Conservation (phyloP, 768 basidiomycete genomes). For the Brasilioporus rufonigricans region DNA sequence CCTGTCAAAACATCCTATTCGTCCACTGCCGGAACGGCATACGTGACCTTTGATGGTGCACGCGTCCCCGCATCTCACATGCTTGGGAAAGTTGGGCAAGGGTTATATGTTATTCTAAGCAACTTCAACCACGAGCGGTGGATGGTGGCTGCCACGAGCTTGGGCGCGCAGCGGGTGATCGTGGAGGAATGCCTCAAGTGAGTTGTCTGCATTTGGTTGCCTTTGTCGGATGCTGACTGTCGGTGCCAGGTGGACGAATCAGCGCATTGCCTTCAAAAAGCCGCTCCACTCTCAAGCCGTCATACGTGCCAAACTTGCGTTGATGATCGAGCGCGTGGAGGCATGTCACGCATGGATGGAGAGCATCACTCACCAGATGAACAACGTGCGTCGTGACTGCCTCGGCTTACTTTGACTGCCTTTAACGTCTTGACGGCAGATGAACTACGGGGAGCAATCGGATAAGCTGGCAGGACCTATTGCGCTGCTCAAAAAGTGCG, state of each 20-base stretch:
- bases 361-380: constrained; percentile 89
- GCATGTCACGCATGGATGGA: constrained; percentile 88
- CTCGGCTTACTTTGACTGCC: not conserved
- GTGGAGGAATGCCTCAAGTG: constrained; percentile 92
- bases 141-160: constrained; percentile 75
- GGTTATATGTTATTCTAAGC: constrained; percentile 77
- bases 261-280: constrained; percentile 89
- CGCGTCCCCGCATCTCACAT: constrained; percentile 85
- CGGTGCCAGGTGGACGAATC: constrained; percentile 74
- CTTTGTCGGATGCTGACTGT: constrained; percentile 5
- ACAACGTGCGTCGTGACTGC: constrained; percentile 50
- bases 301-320: constrained; percentile 81
- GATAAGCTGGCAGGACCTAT: constrained; percentile 86
- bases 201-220: not conserved
- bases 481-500: constrained; percentile 84
- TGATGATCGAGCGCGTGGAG: constrained; percentile 90
- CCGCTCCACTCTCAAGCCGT: constrained; percentile 80
- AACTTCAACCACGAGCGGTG: constrained; percentile 92
- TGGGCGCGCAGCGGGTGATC: constrained; percentile 72
- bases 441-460: constrained; percentile 83
- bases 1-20: constrained; percentile 94
- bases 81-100: constrained; percentile 82
- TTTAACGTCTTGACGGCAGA: constrained; percentile 42
- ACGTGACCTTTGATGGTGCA: constrained; percentile 75
- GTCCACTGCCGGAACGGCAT: constrained; percentile 85